Base-by-base conservation (phyloP, 2,329 filamentous ascomycete species). In the Dothiorella sarmentorum region DNA sequence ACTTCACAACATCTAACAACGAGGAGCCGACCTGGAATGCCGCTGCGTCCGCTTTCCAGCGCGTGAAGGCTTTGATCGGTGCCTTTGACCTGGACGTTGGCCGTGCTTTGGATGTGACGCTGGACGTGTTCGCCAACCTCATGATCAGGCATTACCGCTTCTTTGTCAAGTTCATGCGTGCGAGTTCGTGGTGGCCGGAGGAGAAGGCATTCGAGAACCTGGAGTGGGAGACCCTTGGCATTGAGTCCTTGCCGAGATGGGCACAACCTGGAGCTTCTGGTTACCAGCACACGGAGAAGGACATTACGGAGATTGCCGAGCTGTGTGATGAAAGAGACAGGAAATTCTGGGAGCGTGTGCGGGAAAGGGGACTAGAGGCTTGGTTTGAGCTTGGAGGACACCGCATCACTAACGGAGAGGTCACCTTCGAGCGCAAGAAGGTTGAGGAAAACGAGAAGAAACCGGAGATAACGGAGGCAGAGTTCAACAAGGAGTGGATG, bases 81-180 rank as follows among this genome's bases (percentile, higher is more conserved):
- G 94, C 94, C 7, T 99, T 99, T 69, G 93, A 99, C 73, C 82
- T 99, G 62, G 94, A 99, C 71, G 94, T 97, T 35, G 95, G 94
- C 49, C 85, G 95, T 68, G 93, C 95, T 4, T 81, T 99, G 10
- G 94, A 99, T 71, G 91, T 97, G 20, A 95, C 91, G 0, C 81
- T 99, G 17, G 94, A 99, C 69, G 91, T 97, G 29, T 96, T 96
- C 69, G 94, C 94, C 1, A 91, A 92, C 11, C 88, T 96, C 0
- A 83, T 99, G 55, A 90, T 99, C 67, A 95, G 95, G 69, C 91
- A 96, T 64, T 91, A 88, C 70, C 86, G 88, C 29, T 99, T 97
- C 75, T 97, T 97, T 68, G 88, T 97, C 70, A 96, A 96, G 71
- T 86, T 97, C 47, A 79, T 99, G 22, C 84, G 93, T 60, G 86